Conservation (phyloP, 805 yeast genomes). For the Yamadazyma scolyti region DNA sequence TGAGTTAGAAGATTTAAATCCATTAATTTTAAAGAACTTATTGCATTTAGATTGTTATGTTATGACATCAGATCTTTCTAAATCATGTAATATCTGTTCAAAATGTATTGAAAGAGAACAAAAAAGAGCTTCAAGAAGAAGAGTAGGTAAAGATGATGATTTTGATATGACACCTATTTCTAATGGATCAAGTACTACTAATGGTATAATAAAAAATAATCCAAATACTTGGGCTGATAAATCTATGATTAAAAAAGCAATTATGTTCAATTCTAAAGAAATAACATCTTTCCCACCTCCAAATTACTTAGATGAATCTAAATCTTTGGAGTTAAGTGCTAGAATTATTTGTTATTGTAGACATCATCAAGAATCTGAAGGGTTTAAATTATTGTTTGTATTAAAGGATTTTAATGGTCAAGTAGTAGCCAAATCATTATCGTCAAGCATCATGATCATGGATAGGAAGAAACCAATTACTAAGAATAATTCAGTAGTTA, state of each 20-base stretch:
- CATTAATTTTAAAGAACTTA: constrained; percentile 45
- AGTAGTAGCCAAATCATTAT: constrained; percentile 67
- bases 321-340: constrained; percentile 51
- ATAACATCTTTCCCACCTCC: constrained; percentile 70
- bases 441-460: constrained; percentile 84
- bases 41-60: constrained; percentile 77
- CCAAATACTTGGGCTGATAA: constrained; percentile 77
- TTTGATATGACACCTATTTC: constrained; percentile 9
- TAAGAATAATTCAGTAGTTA: constrained; percentile 9
- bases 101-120: constrained; percentile 91
- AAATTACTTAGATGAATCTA: constrained; percentile 33
- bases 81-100: constrained; percentile 71
- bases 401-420: constrained; percentile 58
- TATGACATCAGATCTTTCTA: constrained; percentile 49
- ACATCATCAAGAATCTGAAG: constrained; percentile 86
- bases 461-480: constrained; percentile 74
- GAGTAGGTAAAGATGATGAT: constrained; percentile 47
- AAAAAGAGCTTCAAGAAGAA: constrained; percentile 90
- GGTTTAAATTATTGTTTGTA: constrained; percentile 71
- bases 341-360: constrained; percentile 94
- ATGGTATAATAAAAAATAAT: constrained; percentile 41
- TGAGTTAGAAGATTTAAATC: constrained; percentile 41
- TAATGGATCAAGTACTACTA: no score
- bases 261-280: constrained; percentile 89
- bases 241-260: constrained; percentile 70